phyloP scores from a whole-genome alignment of 495 filamentous ascomycete species.

The Aspergillus leporis region DNA sequence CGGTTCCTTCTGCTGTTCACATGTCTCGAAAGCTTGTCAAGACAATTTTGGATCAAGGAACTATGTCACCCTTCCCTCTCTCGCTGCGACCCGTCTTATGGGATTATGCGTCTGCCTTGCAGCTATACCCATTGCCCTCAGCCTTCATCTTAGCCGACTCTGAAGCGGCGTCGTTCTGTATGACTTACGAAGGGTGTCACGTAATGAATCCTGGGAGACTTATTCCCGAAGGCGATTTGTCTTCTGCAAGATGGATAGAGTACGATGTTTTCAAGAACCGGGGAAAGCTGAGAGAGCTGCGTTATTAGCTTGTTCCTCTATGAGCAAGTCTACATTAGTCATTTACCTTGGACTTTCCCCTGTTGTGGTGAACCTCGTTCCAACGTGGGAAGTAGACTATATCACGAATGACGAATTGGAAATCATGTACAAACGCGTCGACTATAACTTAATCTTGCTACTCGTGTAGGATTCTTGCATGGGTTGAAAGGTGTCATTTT shows the following conservation, averaged over 20 bases:
- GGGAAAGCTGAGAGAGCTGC: slow-evolving; percentile 53
- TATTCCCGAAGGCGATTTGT: slow-evolving; percentile 60
- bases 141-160: slow-evolving; percentile 79
- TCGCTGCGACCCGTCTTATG: slow-evolving; percentile 77
- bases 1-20: slow-evolving; percentile 48
- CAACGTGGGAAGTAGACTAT: no score
- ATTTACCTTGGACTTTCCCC: not conserved
- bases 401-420: no score
- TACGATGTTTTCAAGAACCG: slow-evolving; percentile 66
- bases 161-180: slow-evolving; percentile 73
- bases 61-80: slow-evolving; percentile 81
- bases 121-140: slow-evolving; percentile 86
- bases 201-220: slow-evolving; percentile 91
- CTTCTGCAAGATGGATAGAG: slow-evolving; percentile 79
- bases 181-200: slow-evolving; percentile 93
- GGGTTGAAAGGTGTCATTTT: no score
- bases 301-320: slow-evolving; percentile 21
- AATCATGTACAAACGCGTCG: no score
- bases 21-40: slow-evolving; percentile 84
- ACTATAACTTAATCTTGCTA: no score
- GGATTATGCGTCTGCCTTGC: slow-evolving; percentile 74
- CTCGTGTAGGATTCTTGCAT: no score
- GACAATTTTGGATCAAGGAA: slow-evolving; percentile 89
- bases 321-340: not conserved
- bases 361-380: not conserved